Evolutionary conservation across 805 yeast genomes (phyloP), one percentile per base, ranked within the genome.

Genomic region (Isabelozyma gotoi): DNA sequence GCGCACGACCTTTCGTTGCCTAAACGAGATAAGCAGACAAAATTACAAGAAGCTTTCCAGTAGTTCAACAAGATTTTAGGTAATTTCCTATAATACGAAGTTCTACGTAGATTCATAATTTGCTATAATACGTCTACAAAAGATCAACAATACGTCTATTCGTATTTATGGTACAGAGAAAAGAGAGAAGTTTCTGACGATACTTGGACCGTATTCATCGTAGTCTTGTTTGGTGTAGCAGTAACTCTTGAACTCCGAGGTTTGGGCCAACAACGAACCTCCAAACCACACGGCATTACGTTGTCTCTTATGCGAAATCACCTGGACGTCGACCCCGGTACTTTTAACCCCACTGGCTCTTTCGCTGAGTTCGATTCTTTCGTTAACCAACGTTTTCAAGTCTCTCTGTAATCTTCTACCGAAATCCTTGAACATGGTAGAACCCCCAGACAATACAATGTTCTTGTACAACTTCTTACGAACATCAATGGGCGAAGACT

Each of bases 241-340:
- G 68, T 91, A 91, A 65, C 95, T 82, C 68, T 86, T 88, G 73
- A 94, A 94, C 70, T 94, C 99, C 17, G 96, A 83, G 8, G 99
- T 94, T 73, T 92, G 98, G 1, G 99, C 98, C 62, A 94, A 77
- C 54, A 94, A 73, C 16, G 96, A 87, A 53, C 99, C 99, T 56
- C 99, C 99, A 63, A 92, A 94, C 99, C 99, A 94, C 46, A 94
- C 99, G 3, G 99, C 99, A 60, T 94, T 89, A 65, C 97, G 81
- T 74, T 94, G 99, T 70, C 94, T 87, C 74, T 92, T 90, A 73
- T 94, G 99, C 20, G 96, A 82, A 52, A 94, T 91, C 48, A 94
- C 99, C 70, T 88, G 95, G 44, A 94, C 99, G 44, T 90, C 96
- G 40, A 94, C 95, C 64, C 99, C 99, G 21, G 95, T 85, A 19